Evolutionary conservation across 352 stramenopile species (phyloP).

Genomic region (Globisporangium ultimum): DNA sequence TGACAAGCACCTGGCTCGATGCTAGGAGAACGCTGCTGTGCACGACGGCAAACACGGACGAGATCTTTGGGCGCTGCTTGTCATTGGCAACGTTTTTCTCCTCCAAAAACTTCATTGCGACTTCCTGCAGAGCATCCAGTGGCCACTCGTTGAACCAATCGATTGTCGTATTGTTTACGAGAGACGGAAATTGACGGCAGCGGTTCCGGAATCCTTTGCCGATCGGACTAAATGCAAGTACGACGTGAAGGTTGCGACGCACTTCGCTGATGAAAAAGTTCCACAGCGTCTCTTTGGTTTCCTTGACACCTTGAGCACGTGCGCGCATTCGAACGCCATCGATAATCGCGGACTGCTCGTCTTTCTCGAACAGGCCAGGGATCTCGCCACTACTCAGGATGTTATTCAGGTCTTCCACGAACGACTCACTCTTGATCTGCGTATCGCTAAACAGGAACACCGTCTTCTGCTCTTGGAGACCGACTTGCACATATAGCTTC

Average conservation of each 20-base stretch:
- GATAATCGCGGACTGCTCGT: constrained; percentile 84
- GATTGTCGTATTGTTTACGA: constrained; percentile 94
- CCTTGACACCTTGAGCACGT: constrained; percentile 70
- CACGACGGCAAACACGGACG: constrained; percentile 86
- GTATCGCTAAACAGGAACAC: constrained; percentile 94
- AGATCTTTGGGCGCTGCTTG: constrained; percentile 77
- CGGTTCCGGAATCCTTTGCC: constrained; percentile 83
- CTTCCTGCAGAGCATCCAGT: constrained; percentile 88
- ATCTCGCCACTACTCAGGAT: constrained; percentile 91
- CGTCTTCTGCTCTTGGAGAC: constrained; percentile 78
- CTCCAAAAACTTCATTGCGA: constrained; percentile 91
- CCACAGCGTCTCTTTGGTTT: constrained; percentile 90
- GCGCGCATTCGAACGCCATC: constrained; percentile 76
- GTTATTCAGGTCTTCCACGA: constrained; percentile 93
- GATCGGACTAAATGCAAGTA: constrained; percentile 92
- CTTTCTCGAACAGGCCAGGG: constrained; percentile 90
- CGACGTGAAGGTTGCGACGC: constrained; percentile 88
- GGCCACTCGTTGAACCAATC: constrained; percentile 94
- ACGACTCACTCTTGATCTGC: constrained; percentile 92
- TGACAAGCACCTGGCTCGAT: constrained; percentile 77
- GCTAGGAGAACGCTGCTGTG: constrained; percentile 85
- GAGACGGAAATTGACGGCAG: constrained; percentile 88
- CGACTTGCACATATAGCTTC: constrained; percentile 78
- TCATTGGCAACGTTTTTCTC: constrained; percentile 80
- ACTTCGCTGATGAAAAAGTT: constrained; percentile 92